Evolutionary conservation across 331 rosid species (phyloP), one percentile per base, ranked within the genome.

Genomic region (Rhamnella rubrinervis): DNA sequence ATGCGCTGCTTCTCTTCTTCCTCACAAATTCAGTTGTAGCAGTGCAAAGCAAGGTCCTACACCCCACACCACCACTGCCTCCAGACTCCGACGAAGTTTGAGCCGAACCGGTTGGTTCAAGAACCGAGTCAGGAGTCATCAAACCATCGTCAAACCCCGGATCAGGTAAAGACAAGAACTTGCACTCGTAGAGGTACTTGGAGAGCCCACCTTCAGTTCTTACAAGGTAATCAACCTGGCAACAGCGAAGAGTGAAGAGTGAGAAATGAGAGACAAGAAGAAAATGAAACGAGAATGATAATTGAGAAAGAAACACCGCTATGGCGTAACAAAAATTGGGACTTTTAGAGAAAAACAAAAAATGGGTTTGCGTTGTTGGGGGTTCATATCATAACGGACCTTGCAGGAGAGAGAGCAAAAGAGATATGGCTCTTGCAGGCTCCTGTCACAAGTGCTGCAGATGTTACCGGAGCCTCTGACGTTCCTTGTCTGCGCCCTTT

Each of bases 401-500:
- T 91, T 95, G 99, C 99, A 95, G 16, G 86, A 83, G 65, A 95
- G 84, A 55, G 93, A 95, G 68, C 99, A 95, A 82, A 81, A 95
- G 25, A 79, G 83, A 72, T 84, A 95, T 55, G 93, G 89, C 67
- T 87, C 81, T 77, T 95, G 97, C 62, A 95, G 86, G 69, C 80
- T 86, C 79, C 97, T 83, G 90, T 86, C 86, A 35, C 99, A 95
- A 74, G 97, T 86, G 73, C 67, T 58, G 84, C 99, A 95, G 58
- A 77, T 63, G 59, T 89, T 95, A 82, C 97, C 84, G 72, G 91
- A 77, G 78, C 85, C 90, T 84, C 84, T 78, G 74, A 71, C 78
- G 70, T 66, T 83, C 81, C 82, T 86, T 35, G 93, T 68, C 66
- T 82, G 87, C 26, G 90, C 85, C 82, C 96, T 80, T 67, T 86